Evolutionary conservation across 1,139 yeast species (phyloP).

Genomic region (Geotrichum macrosporum): DNA sequence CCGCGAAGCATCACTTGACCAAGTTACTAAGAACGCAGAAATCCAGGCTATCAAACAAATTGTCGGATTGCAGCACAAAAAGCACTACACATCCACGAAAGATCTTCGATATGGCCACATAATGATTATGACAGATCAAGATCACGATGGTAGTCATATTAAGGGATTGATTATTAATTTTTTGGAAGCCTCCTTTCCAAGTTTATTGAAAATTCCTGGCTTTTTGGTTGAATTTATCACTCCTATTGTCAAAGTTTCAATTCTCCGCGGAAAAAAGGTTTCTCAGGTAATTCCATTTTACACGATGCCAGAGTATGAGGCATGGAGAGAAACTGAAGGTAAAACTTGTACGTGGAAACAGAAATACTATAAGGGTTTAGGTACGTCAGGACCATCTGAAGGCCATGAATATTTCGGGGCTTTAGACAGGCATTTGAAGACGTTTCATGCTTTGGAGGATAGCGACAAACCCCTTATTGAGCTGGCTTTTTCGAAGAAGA

Average conservation of each 20-base stretch:
- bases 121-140: constrained; percentile 99
- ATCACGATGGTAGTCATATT: constrained; percentile 98
- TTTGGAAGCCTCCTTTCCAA: constrained; percentile 91
- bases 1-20: constrained; percentile 93
- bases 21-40: constrained; percentile 85
- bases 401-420: constrained; percentile 87
- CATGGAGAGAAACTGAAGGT: constrained; percentile 88
- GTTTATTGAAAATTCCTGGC: constrained; percentile 84
- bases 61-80: constrained; percentile 92
- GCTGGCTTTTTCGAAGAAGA: constrained; percentile 89
- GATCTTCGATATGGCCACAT: constrained; percentile 90
- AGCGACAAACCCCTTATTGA: constrained; percentile 82
- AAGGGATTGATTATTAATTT: constrained; percentile 94
- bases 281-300: constrained; percentile 66
- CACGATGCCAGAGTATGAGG: constrained; percentile 93
- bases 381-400: constrained; percentile 81
- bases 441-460: constrained; percentile 75
- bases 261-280: constrained; percentile 59
- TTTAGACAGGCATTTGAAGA: constrained; percentile 79
- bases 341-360: constrained; percentile 76
- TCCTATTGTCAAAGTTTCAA: constrained; percentile 88
- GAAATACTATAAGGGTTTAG: constrained; percentile 97
- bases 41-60: constrained; percentile 94
- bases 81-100: constrained; percentile 67
- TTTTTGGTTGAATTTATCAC: constrained; percentile 91